phyloP scores from a whole-genome alignment of 257 asterid species.

The Parsonsia alboflavescens region DNA sequence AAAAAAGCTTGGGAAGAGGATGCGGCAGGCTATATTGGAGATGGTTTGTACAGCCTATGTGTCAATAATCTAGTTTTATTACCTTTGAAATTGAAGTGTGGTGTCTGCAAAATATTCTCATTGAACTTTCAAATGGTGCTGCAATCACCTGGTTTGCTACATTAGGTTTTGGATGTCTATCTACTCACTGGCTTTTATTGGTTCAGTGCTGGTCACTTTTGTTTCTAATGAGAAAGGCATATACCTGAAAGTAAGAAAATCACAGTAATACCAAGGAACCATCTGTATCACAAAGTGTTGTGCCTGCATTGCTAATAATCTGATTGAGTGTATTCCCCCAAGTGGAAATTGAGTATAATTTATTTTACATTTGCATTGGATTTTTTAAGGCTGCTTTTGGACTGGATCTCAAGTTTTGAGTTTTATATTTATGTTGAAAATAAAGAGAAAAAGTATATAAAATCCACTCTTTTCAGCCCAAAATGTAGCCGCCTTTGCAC shows the following conservation, averaged over 20 bases:
- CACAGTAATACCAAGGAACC: neutral
- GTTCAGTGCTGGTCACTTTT: neutral
- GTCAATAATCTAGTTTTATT: conserved; percentile 9
- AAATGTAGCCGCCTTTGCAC: too few species aligned
- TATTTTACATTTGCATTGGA: neutral
- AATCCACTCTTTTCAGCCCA: too few species aligned
- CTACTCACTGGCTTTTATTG: conserved; percentile 9
- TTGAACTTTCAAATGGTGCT: conserved; percentile 2
- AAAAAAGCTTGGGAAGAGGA: conserved; percentile 96
- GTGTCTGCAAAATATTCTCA: conserved; percentile 1
- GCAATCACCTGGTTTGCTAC: conserved; percentile 14
- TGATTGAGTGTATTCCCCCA: neutral
- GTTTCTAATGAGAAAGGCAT: conserved; percentile 3
- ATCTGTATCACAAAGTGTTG: neutral
- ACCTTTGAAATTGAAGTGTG: conserved; percentile 3
- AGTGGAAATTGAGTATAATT: neutral
- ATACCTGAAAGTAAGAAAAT: neutral
- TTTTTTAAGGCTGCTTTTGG: neutral
- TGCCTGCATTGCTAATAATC: neutral
- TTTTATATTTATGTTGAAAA: neutral
- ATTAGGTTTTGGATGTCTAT: conserved; percentile 11
- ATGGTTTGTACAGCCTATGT: conserved; percentile 50
- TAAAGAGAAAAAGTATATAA: too few species aligned
- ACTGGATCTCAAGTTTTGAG: neutral
- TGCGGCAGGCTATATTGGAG: conserved; percentile 35